phyloP scores from a whole-genome alignment of 208 protist genomes.

The Trypanosoma melophagium region DNA sequence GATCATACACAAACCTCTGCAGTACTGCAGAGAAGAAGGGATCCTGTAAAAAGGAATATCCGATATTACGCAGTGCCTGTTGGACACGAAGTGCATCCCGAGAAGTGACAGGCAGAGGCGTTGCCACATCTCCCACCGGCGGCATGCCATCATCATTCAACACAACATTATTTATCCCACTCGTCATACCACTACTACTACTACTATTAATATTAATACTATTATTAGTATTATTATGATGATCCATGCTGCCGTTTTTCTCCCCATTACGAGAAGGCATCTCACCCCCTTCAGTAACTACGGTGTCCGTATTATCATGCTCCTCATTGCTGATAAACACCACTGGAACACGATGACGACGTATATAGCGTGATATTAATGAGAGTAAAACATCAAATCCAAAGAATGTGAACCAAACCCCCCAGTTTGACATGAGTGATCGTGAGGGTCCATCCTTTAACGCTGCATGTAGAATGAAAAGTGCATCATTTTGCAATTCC shows the following conservation, averaged over 20 bases:
- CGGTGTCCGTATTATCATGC: background rate
- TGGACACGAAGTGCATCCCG: slow-evolving; percentile 68
- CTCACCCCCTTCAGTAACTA: slow-evolving; percentile 6
- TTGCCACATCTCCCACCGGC: slow-evolving; percentile 20
- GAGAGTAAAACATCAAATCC: slow-evolving; percentile 54
- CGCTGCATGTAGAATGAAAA: slow-evolving; percentile 22
- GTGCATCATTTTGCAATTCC: slow-evolving; percentile 11
- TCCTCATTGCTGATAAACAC: slow-evolving; percentile 51
- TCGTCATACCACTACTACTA: background rate
- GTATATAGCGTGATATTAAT: slow-evolving; percentile 54
- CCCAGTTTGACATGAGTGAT: slow-evolving; percentile 58
- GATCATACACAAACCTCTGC: slow-evolving; percentile 60
- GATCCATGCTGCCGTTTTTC: background rate
- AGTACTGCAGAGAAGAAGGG: slow-evolving; percentile 79
- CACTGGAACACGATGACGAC: slow-evolving; percentile 60
- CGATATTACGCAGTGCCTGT: slow-evolving; percentile 55
- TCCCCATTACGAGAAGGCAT: slow-evolving; percentile 9
- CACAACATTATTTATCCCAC: background rate
- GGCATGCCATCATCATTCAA: background rate
- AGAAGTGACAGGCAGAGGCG: slow-evolving; percentile 36
- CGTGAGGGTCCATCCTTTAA: slow-evolving; percentile 35
- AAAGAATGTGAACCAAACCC: slow-evolving; percentile 48
- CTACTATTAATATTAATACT: background rate
- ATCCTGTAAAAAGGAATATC: slow-evolving; percentile 64
- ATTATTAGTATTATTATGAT: background rate